A percentile compares a stretch with the other conserved stretches of the same genome.
Evolutionary conservation across 1,284 basidiomycete species (phyloP).

Genomic region (Pyrrhoderma lamaoense): DNA sequence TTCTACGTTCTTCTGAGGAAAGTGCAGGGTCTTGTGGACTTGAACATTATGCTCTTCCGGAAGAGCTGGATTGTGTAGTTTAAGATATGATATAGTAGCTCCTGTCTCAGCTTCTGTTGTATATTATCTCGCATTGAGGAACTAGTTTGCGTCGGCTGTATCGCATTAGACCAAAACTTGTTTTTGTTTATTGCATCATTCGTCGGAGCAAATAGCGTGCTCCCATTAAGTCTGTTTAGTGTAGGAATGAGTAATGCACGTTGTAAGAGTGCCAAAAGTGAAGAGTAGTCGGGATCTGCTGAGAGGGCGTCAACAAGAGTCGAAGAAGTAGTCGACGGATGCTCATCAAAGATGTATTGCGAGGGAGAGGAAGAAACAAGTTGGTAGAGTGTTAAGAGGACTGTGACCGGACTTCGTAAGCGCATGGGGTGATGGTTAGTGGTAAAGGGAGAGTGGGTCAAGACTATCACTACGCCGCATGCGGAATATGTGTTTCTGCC

Average conservation of each 20-base stretch:
- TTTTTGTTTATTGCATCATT: constrained; percentile 77
- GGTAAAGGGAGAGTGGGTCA: constrained; percentile 30
- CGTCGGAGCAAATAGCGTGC: constrained; percentile 92
- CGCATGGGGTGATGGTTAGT: constrained; percentile 10
- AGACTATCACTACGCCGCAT: constrained; percentile 22
- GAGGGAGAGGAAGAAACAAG: constrained; percentile 22
- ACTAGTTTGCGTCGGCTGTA: neutral
- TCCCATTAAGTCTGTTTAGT: constrained; percentile 75
- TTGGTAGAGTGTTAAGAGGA: constrained; percentile 28
- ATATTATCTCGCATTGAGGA: constrained; percentile 62
- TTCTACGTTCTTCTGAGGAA: constrained; percentile 48
- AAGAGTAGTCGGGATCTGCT: constrained; percentile 71
- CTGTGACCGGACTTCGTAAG: neutral
- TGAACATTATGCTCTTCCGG: constrained; percentile 34
- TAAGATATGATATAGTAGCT: constrained; percentile 91
- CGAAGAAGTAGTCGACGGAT: constrained; percentile 29
- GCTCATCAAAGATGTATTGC: constrained; percentile 28
- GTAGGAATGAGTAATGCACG: constrained; percentile 86
- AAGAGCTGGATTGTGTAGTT: constrained; percentile 68
- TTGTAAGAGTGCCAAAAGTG: constrained; percentile 77
- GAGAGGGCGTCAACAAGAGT: constrained; percentile 79
- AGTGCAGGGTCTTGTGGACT: constrained; percentile 62
- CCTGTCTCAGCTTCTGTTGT: constrained; percentile 77
- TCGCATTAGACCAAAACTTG: constrained; percentile 34
- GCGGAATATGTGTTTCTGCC: neutral